Evolutionary conservation across 2,329 filamentous ascomycete genomes (phyloP), one percentile per base, ranked within the genome.

Genomic region (Hortaea werneckii): DNA sequence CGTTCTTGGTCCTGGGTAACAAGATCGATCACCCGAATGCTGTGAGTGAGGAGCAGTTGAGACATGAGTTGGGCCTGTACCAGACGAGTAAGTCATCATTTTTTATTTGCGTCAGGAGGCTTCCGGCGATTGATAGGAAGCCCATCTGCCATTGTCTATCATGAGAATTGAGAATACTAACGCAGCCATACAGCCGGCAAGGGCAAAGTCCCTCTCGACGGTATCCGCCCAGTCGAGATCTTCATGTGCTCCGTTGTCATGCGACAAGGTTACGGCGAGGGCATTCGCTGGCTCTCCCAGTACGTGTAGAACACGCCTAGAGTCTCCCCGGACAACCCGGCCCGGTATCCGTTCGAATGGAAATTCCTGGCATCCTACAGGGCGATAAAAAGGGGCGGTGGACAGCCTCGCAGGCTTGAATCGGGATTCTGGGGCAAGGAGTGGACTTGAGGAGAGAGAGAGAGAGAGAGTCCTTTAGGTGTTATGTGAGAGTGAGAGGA

Each of bases 191-290:
- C 45, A 58, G 55, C 63, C 39, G 89, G 89, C 61, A 95, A 95
- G 79, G 88, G 88, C 69, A 94, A 94, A 77, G 83, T 94, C 52
- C 86, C 84, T 53, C 76, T 92, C 56, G 89, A 95, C 74, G 87
- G 87, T 30, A 94, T 95, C 68, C 78, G 89, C 59, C 87, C 89
- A 26, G 90, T 98, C 63, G 92, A 98, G 77, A 80, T 96, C 53
- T 96, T 96, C 71, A 94, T 98, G 92, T 96, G 89, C 79, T 94
- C 87, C 60, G 89, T 96, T 57, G 90, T 96, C 52, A 95, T 95
- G 87, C 80, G 90, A 69, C 90, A 96, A 76, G 92, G 61, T 47
- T 94, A 94, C 67, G 87, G 87, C 45, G 88, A 94, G 59, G 88
- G 78, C 59, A 90, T 94, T 69, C 80, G 87, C 72, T 94, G 87